Evolutionary conservation across 192 early-diverging fungal genomes (phyloP).

Genomic region (Mortierella claussenii): DNA sequence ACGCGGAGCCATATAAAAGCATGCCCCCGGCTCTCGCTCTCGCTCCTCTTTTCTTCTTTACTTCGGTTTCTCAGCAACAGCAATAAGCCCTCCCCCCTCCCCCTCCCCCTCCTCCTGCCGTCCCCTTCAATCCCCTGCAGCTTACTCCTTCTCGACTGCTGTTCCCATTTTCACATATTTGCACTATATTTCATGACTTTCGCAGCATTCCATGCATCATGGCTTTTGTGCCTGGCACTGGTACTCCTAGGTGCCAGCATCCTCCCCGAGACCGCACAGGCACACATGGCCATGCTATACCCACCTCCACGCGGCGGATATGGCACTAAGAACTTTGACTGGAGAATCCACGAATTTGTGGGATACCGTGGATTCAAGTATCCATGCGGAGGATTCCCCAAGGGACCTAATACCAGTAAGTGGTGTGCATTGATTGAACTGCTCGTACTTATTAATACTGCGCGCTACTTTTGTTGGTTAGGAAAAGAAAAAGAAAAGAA

Average conservation of each 20-base stretch:
- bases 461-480: neutral
- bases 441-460: neutral
- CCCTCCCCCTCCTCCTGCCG: too few species aligned
- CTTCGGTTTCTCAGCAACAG: too few species aligned
- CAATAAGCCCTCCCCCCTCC: too few species aligned
- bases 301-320: constrained; percentile 34
- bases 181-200: too few species aligned
- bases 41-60: too few species aligned
- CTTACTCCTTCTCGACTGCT: too few species aligned
- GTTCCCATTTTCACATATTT: too few species aligned
- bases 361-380: constrained; percentile 31
- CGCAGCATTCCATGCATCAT: neutral
- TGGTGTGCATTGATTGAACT: neutral
- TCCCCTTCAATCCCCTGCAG: too few species aligned
- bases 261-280: constrained; percentile 7
- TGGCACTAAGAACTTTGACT: constrained; percentile 21
- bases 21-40: too few species aligned
- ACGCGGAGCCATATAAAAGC: too few species aligned
- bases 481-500: neutral
- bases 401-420: constrained; percentile 30
- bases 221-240: constrained; percentile 10
- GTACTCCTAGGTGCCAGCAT: neutral
- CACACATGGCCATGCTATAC: constrained; percentile 39
- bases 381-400: constrained; percentile 32
- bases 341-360: constrained; percentile 32